A percentile compares a stretch with the other conserved stretches of the same genome.
These are phyloP conservation scores for Penicillium desertorum DNA, from an alignment of 495 filamentous ascomycete species.

Conservation along the genomic window DNA sequence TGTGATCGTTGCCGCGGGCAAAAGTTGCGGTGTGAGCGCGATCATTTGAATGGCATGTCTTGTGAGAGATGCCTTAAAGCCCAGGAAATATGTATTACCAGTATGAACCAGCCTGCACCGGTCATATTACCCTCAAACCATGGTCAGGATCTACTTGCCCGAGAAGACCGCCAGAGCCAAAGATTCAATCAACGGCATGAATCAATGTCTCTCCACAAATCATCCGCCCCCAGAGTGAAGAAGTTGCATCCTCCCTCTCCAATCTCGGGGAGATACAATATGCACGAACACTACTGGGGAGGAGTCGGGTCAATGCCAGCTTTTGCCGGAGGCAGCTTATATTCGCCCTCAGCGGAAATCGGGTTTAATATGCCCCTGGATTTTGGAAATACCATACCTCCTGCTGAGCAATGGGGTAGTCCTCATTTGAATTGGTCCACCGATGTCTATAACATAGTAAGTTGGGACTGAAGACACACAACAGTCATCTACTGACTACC, in stretches of 20 bases:
- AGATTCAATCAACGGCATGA: neutral
- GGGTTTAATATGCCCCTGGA: neutral
- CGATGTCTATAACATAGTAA: constrained; percentile 2
- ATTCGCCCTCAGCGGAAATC: neutral
- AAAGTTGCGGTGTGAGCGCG: constrained; percentile 41
- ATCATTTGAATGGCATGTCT: constrained; percentile 28
- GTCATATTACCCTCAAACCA: constrained; percentile 9
- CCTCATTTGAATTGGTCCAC: neutral
- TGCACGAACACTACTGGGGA: constrained; percentile 10
- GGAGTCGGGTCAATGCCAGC: neutral
- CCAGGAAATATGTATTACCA: constrained; percentile 29
- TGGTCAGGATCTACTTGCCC: neutral
- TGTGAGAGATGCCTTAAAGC: constrained; percentile 34
- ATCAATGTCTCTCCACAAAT: constrained; percentile 20
- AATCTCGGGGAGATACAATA: neutral
- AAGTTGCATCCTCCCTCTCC: constrained; percentile 5
- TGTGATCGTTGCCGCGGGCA: constrained; percentile 46
- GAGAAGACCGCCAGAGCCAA: constrained; percentile 10
- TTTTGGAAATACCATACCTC: neutral
- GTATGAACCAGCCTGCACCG: constrained; percentile 18
- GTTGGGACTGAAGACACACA: neutral
- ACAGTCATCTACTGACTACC: neutral
- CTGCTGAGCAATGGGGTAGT: constrained; percentile 11
- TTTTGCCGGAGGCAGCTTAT: neutral
- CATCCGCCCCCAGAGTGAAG: constrained; percentile 16